phyloP scores from a whole-genome alignment of 768 basidiomycete species.

The Kwoniella pini region DNA sequence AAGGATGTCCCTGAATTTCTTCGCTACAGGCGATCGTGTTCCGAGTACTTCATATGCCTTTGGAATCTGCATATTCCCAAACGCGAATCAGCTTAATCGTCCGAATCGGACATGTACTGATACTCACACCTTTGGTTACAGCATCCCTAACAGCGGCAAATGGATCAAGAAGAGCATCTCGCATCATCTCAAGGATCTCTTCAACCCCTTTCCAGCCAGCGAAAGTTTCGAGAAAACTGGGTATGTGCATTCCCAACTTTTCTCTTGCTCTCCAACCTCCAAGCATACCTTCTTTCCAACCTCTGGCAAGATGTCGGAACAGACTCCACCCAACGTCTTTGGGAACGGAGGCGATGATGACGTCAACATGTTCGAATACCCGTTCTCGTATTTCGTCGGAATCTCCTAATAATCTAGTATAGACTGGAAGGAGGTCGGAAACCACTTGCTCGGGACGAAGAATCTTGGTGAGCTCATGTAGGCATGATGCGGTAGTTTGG shows the following conservation, averaged over 20 bases:
- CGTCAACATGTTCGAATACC: slow-evolving; percentile 67
- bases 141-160: slow-evolving; percentile 84
- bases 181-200: slow-evolving; percentile 62
- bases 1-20: slow-evolving; percentile 38
- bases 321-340: slow-evolving; percentile 58
- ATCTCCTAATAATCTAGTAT: slow-evolving; percentile 62
- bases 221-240: slow-evolving; percentile 58
- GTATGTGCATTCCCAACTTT: slow-evolving; percentile 63
- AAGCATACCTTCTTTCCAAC: slow-evolving; percentile 65
- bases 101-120: no score
- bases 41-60: slow-evolving; percentile 40
- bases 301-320: slow-evolving; percentile 57
- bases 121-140: slow-evolving; percentile 67
- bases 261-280: slow-evolving; percentile 81
- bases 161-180: slow-evolving; percentile 68
- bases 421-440: slow-evolving; percentile 67
- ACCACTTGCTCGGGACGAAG: slow-evolving; percentile 70
- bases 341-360: slow-evolving; percentile 63
- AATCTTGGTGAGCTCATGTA: slow-evolving; percentile 85
- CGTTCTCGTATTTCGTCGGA: slow-evolving; percentile 74
- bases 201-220: slow-evolving; percentile 58
- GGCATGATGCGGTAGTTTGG: slow-evolving; percentile 77
- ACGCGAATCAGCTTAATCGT: no score
- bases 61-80: slow-evolving; percentile 31
- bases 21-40: slow-evolving; percentile 29